phyloP scores from a whole-genome alignment of 495 filamentous ascomycete species.

The Choiromyces venosus region DNA sequence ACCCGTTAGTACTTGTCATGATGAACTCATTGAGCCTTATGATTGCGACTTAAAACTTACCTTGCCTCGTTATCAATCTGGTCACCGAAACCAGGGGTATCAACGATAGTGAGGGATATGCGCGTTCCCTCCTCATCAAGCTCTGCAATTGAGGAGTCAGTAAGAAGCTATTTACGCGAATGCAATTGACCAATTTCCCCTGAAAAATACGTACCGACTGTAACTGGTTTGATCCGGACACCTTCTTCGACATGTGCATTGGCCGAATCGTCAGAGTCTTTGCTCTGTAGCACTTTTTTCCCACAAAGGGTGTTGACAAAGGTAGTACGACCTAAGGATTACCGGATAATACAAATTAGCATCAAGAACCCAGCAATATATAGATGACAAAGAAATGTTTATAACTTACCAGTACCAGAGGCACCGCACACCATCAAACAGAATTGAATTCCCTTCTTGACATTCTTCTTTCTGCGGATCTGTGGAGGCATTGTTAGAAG shows the following conservation, averaged over 20 bases:
- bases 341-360: constrained; percentile 6
- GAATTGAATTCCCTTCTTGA: constrained; percentile 99
- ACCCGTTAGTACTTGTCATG: constrained; percentile 37
- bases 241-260: constrained; percentile 91
- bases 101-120: constrained; percentile 95
- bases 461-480: constrained; percentile 99
- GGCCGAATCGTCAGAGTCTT: constrained; percentile 82
- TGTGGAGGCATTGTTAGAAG: constrained; percentile 45
- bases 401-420: constrained; percentile 82
- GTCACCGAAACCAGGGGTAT: constrained; percentile 97
- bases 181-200: constrained; percentile 13
- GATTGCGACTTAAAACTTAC: constrained; percentile 53
- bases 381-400: constrained; percentile 15
- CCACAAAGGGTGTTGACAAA: constrained; percentile 99
- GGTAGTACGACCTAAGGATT: constrained; percentile 74
- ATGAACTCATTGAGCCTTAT: constrained; percentile 77
- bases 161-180: neutral
- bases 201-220: constrained; percentile 68
- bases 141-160: constrained; percentile 52
- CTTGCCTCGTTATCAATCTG: constrained; percentile 99
- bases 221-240: constrained; percentile 96
- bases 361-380: constrained; percentile 14
- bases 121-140: constrained; percentile 97
- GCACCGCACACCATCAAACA: constrained; percentile 99
- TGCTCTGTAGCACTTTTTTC: constrained; percentile 78